phyloP scores from a whole-genome alignment of 805 yeast genomes.

The Ogataea ganodermae region DNA sequence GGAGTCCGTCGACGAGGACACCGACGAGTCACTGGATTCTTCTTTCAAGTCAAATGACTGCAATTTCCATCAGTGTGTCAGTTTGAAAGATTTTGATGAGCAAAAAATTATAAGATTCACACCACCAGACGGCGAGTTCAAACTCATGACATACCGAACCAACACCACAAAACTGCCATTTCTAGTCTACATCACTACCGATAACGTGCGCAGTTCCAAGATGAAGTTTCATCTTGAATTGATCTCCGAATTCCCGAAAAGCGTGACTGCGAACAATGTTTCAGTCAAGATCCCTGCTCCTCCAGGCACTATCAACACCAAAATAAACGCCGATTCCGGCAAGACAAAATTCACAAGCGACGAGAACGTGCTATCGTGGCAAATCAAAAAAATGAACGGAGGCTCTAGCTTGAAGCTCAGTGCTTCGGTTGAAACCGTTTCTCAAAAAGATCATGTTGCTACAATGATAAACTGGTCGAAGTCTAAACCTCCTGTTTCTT shows the following conservation, averaged over 20 bases:
- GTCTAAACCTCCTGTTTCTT: conserved; percentile 73
- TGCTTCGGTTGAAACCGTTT: conserved; percentile 49
- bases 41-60: conserved; percentile 58
- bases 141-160: conserved; percentile 71
- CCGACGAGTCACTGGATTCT: conserved; percentile 6
- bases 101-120: conserved; percentile 67
- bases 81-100: conserved; percentile 64
- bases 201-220: conserved; percentile 42
- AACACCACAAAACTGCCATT: conserved; percentile 72
- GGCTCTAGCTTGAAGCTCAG: conserved; percentile 57
- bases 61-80: conserved; percentile 86
- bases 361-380: conserved; percentile 69
- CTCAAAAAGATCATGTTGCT: conserved; percentile 23
- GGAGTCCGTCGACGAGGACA: conserved; percentile 38
- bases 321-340: conserved; percentile 52
- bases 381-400: conserved; percentile 66
- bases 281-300: conserved; percentile 71
- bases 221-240: conserved; percentile 62
- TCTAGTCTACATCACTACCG: conserved; percentile 57
- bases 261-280: conserved; percentile 64
- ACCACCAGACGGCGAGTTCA: conserved; percentile 89
- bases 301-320: conserved; percentile 51
- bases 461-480: conserved; percentile 53
- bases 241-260: conserved; percentile 60
- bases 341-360: conserved; percentile 69